Evolutionary conservation across 225 moss, liverwort and hornwort species (phyloP).

Genomic region (Bryoerythrophyllum caledonicum): DNA sequence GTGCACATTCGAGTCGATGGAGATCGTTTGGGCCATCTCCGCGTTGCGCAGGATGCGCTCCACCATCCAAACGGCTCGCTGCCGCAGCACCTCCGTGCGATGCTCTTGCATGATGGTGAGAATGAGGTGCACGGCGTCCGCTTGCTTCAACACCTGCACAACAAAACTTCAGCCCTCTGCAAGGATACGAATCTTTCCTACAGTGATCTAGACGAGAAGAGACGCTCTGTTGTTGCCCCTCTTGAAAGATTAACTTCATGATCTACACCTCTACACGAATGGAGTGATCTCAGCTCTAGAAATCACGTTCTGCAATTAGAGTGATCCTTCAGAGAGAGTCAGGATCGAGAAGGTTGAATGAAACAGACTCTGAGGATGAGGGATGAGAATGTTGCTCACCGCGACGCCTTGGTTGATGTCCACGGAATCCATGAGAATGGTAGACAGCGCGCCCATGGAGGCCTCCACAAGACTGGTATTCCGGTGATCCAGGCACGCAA

Average conservation of each 20-base stretch:
- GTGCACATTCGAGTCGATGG: conserved; percentile 66
- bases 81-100: conserved; percentile 70
- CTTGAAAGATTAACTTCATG: not conserved
- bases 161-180: not conserved
- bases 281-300: not conserved
- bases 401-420: conserved; percentile 59
- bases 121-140: conserved; percentile 65
- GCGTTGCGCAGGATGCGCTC: conserved; percentile 79
- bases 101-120: conserved; percentile 84
- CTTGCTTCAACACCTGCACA: conserved; percentile 49
- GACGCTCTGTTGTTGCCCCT: not conserved
- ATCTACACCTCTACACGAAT: not conserved
- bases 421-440: conserved; percentile 68
- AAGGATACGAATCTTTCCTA: not conserved
- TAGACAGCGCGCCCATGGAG: conserved; percentile 74
- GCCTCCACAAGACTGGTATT: conserved; percentile 79
- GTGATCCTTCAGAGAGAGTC: too few species aligned
- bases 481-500: conserved; percentile 76
- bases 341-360: not conserved
- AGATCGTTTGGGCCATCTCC: conserved; percentile 70
- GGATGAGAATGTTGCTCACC: conserved; percentile 17
- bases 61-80: conserved; percentile 82
- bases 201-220: not conserved
- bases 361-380: not conserved
- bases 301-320: too few species aligned